A percentile compares a stretch with the other conserved stretches of the same genome.
Conservation (phyloP, 805 yeast species). For the Candida bentonensis region DNA sequence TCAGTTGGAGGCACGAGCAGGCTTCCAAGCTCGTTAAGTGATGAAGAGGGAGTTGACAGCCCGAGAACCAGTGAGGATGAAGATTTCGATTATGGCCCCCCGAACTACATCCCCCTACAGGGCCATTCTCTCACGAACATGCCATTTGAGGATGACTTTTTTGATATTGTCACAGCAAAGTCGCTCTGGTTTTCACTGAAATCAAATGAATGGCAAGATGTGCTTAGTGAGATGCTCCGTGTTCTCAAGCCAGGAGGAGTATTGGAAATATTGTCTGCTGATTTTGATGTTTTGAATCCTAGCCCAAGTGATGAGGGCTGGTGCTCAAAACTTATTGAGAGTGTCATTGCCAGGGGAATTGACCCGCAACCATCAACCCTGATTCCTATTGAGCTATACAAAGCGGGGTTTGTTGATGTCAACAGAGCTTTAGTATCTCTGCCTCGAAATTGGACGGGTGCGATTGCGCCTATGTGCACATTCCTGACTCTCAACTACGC, state of each 20-base stretch:
- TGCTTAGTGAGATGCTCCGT: constrained; percentile 15
- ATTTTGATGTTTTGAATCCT: constrained; percentile 12
- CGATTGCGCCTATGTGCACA: constrained; percentile 14
- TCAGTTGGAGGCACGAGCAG: not conserved
- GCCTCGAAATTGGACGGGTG: constrained; percentile 22
- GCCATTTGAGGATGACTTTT: constrained; percentile 20
- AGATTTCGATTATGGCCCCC: constrained; percentile 15
- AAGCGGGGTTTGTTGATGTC: constrained; percentile 16
- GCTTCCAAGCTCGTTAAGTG: not conserved
- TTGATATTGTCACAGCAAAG: constrained; percentile 18
- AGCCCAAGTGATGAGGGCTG: constrained; percentile 7
- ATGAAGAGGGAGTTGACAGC: constrained; percentile 3
- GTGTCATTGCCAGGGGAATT: constrained; percentile 8
- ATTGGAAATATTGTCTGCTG: constrained; percentile 16
- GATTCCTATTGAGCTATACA: constrained; percentile 8
- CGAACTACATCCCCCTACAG: constrained; percentile 16
- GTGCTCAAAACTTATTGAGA: constrained; percentile 8
- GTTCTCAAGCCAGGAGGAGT: constrained; percentile 21
- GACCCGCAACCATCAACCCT: constrained; percentile 10
- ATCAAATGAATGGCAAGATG: constrained; percentile 14
- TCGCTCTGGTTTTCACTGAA: constrained; percentile 19
- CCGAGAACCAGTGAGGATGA: too few species aligned
- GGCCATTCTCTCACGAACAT: constrained; percentile 14
- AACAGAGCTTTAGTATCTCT: constrained; percentile 15
- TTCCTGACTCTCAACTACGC: not conserved